A percentile compares a stretch with the other conserved stretches of the same genome.
Conservation (phyloP, 2,329 filamentous ascomycete species). For the Cladosporium colombiae region DNA sequence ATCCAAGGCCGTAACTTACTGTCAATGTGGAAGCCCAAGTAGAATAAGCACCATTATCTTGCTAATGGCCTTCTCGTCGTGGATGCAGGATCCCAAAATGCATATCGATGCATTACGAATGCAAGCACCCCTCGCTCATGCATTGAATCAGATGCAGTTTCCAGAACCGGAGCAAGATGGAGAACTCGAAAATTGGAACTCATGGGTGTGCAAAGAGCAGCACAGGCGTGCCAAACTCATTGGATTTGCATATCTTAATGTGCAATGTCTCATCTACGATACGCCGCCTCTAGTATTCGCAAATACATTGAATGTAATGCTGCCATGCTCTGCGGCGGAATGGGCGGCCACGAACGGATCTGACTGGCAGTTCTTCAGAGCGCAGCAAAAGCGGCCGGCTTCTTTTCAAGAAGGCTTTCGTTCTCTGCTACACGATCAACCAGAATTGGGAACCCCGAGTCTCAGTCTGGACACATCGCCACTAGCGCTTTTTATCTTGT, state of each 20-base stretch:
- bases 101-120: conserved; percentile 37
- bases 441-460: not conserved
- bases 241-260: conserved; percentile 37
- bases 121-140: conserved; percentile 33
- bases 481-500: not conserved
- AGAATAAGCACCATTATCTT: not conserved
- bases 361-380: not conserved
- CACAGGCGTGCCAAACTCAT: conserved; percentile 37
- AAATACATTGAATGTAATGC: not conserved
- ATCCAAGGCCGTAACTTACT: not conserved
- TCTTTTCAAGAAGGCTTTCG: not conserved
- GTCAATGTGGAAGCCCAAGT: not conserved
- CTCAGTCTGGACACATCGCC: not conserved
- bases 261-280: conserved; percentile 39
- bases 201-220: conserved; percentile 35
- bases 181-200: not conserved
- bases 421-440: not conserved
- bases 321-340: not conserved
- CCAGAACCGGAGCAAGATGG: not conserved
- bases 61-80: conserved; percentile 24
- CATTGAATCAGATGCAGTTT: conserved; percentile 29
- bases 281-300: conserved; percentile 2
- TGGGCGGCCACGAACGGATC: not conserved
- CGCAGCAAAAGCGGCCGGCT: not conserved
- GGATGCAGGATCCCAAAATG: conserved; percentile 35